A percentile compares a stretch with the other conserved stretches of the same genome.
These are phyloP conservation scores for Psilocybe sp. DNA, from an alignment of 768 basidiomycete species.

Conservation along the genomic window DNA sequence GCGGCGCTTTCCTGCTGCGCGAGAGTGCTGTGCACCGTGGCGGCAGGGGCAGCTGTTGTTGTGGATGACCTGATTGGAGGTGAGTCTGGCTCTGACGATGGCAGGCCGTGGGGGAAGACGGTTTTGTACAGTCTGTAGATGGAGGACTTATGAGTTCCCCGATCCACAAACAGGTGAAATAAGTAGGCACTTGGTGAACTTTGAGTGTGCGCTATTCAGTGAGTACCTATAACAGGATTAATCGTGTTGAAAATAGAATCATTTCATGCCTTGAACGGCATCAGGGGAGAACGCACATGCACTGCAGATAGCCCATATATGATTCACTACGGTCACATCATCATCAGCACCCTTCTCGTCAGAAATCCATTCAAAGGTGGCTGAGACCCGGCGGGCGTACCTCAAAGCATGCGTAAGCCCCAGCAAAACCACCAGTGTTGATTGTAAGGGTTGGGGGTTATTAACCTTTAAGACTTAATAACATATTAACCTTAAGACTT, in stretches of 20 bases:
- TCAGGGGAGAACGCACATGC: conserved; percentile 48
- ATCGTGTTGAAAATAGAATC: background rate
- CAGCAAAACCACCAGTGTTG: conserved; percentile 49
- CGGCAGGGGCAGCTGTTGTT: background rate
- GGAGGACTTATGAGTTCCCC: conserved; percentile 15
- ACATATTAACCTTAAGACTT: conserved; percentile 11
- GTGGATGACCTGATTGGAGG: conserved; percentile 10
- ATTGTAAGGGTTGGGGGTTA: conserved; percentile 11
- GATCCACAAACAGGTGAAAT: background rate
- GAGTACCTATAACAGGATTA: conserved; percentile 27
- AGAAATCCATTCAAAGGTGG: background rate
- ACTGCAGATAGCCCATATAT: conserved; percentile 77
- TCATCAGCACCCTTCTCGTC: background rate
- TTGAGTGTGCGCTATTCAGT: conserved; percentile 71
- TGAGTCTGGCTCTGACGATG: conserved; percentile 21
- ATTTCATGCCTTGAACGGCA: background rate
- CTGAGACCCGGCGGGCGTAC: conserved; percentile 33
- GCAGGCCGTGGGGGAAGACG: conserved; percentile 61
- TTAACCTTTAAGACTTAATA: conserved; percentile 15
- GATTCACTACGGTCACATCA: conserved; percentile 51
- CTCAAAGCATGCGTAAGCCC: conserved; percentile 71
- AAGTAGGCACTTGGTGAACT: conserved; percentile 60
- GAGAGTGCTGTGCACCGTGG: conserved; percentile 11
- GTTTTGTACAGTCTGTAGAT: conserved; percentile 59
- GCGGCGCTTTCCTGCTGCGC: conserved; percentile 17